These are phyloP conservation scores for Actinidia chinensis DNA, from an alignment of 179 eudicot genomes.

Conservation along the genomic window DNA sequence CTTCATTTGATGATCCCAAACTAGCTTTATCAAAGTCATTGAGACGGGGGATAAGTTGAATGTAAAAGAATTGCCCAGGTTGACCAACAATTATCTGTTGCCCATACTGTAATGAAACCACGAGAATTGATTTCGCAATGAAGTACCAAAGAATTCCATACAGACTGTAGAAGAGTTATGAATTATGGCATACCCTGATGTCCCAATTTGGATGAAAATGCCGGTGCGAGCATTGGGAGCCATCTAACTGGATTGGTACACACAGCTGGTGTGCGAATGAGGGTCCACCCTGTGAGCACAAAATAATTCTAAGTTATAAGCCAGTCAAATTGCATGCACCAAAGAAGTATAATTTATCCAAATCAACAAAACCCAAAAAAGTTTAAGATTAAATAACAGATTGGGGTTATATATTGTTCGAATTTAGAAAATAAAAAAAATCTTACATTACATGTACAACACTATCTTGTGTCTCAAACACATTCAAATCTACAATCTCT, in stretches of 20 bases:
- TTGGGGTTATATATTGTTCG: no score
- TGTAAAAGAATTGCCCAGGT: constrained; percentile 81
- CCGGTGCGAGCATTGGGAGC: constrained; percentile 67
- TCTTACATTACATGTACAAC: no score
- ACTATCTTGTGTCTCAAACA: no score
- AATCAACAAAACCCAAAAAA: no score
- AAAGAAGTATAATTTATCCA: no score
- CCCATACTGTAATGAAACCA: constrained; percentile 56
- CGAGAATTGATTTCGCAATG: not conserved
- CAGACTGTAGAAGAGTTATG: not conserved
- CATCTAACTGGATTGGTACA: constrained; percentile 70
- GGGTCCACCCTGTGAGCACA: constrained; percentile 65
- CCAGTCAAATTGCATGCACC: constrained; percentile 4
- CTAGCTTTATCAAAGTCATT: constrained; percentile 3
- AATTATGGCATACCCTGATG: constrained; percentile 64
- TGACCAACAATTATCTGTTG: constrained; percentile 94
- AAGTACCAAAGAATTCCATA: not conserved
- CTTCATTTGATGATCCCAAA: not conserved
- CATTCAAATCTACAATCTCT: no score
- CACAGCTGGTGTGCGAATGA: constrained; percentile 75
- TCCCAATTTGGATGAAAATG: constrained; percentile 79
- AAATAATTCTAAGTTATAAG: not conserved
- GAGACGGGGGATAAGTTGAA: constrained; percentile 76
- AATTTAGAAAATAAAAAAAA: no score
- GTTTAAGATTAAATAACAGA: no score